Evolutionary conservation across 176 grass and related monocot species (phyloP), one percentile per base, ranked within the genome.

Genomic region (Carex pumila): DNA sequence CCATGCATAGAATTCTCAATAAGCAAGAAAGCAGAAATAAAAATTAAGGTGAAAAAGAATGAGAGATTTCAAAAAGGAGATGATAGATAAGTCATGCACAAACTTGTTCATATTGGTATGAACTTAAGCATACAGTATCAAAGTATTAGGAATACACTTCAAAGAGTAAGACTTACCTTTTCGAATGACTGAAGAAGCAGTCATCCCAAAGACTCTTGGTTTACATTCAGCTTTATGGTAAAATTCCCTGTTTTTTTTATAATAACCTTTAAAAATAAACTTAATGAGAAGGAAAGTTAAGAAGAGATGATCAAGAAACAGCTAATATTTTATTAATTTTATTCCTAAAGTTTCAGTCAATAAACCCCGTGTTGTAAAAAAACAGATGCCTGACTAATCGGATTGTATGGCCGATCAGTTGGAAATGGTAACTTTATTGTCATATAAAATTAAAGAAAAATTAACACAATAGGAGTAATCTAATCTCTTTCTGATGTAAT

Each of bases 121-220:
- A 75, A 75, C 8, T 12, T 75, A 47, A 75, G 71, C 71, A 19
- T 71, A 75, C 2, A 4, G 45, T 75, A 53, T 30, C 5, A 7
- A 30, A 12, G 19, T 13, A 15, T 75, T 75, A 75, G 10, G 21
- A 75, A 53, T 69, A 54, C 25, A 49, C 71, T 54, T 75, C 21
- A 5, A 75, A 53, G 30, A 80, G 34, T 36, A n/a, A 61, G 1
- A 62, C 92, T 86, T 85, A 58, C 89, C 92, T 91, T 94, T 98
- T 81, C 82, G 92, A 87, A 94, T 88, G 86, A 93, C 85, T 80
- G 95, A 89, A 50, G 92, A 98, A 54, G 92, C 89, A 58, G 95
- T 94, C 92, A 98, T 91, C 66, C 91, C 92, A 55, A 98, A 93
- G 15, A 98, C 79, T 79, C 83, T 91, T 84, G 92, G 90, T 72